Conservation (phyloP, 768 basidiomycete genomes). For the Suillus clintonianus region DNA sequence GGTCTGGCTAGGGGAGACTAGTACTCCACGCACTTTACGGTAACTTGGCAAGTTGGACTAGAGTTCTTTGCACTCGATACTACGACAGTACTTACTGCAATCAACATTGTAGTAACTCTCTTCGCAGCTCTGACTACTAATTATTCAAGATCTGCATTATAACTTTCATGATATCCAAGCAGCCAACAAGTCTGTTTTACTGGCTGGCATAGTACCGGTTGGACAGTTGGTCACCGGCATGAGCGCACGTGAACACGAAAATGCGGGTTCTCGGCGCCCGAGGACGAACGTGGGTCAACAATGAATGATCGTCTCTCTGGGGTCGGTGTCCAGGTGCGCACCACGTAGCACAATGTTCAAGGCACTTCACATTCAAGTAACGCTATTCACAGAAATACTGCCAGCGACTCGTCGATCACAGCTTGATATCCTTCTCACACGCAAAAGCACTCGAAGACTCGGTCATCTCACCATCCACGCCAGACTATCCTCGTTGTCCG, state of each 20-base stretch:
- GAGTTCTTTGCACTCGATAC: no score
- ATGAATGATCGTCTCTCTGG: neutral
- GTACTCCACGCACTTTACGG: no score
- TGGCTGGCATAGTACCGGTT: no score
- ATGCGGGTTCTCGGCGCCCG: neutral
- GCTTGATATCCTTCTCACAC: neutral
- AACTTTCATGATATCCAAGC: no score
- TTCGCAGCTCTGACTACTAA: no score
- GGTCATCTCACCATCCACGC: neutral
- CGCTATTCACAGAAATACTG: neutral
- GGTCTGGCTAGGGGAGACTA: no score
- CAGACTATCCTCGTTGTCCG: neutral
- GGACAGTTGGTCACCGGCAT: neutral
- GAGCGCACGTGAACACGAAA: neutral
- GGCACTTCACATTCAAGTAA: neutral
- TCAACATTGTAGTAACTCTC: no score
- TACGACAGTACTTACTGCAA: no score
- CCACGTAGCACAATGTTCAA: neutral
- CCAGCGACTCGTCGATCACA: neutral
- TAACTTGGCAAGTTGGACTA: no score
- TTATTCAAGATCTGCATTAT: no score
- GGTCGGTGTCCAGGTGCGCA: neutral
- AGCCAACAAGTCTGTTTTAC: no score
- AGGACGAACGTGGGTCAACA: neutral
- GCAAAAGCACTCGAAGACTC: neutral